Conservation (phyloP, 257 asterid genomes). For the Penstemon eatonii region DNA sequence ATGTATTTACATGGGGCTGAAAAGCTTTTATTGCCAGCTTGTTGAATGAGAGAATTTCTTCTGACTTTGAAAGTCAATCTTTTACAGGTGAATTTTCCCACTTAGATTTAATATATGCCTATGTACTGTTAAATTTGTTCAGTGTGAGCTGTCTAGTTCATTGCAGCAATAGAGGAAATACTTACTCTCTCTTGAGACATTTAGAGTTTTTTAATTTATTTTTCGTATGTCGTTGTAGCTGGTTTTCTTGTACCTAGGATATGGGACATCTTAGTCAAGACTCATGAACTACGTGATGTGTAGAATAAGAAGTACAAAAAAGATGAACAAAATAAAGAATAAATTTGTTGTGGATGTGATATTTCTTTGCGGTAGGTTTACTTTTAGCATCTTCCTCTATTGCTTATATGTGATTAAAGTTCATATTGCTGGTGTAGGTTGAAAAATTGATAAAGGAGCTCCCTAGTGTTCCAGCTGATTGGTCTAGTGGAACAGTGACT, state of each 20-base stretch:
- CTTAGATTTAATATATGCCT: background rate
- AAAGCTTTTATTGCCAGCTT: background rate
- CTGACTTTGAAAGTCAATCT: background rate
- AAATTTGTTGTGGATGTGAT: conserved; percentile 6
- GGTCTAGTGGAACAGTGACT: conserved; percentile 49
- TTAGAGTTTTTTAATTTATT: background rate
- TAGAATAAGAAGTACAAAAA: background rate
- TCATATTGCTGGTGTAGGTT: conserved; percentile 56
- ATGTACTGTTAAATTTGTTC: conserved; percentile 18
- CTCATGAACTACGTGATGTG: conserved; percentile 17
- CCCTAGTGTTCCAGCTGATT: conserved; percentile 77
- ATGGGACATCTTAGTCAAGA: background rate
- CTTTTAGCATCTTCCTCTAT: conserved; percentile 11
- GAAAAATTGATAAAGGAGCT: conserved; percentile 90
- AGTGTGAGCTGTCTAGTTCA: background rate
- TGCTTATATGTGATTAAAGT: conserved; percentile 20
- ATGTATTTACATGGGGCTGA: background rate
- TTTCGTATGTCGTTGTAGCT: background rate
- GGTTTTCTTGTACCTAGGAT: conserved; percentile 15
- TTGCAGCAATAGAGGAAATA: conserved; percentile 2
- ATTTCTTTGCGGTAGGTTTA: background rate
- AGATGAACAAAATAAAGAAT: conserved; percentile 17
- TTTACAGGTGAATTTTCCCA: background rate
- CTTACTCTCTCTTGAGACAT: background rate
- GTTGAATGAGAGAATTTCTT: conserved; percentile 1